These are phyloP conservation scores for Colletotrichum spaethianum DNA, from an alignment of 2,329 filamentous ascomycete genomes.

Conservation along the genomic window DNA sequence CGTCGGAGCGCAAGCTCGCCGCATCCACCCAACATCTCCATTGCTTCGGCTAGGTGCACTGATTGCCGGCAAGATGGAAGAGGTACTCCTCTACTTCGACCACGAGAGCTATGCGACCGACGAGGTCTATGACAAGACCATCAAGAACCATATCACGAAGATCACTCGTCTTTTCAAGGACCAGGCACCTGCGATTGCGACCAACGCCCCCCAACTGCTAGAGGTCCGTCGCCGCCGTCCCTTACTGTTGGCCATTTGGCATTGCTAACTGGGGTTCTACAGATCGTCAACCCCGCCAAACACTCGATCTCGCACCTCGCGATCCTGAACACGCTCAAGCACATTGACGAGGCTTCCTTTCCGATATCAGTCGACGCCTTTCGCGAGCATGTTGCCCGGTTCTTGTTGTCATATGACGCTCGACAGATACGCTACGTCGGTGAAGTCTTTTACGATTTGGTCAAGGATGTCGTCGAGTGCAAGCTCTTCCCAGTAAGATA, in stretches of 20 bases:
- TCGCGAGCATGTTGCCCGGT: constrained; percentile 58
- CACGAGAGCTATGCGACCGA: constrained; percentile 48
- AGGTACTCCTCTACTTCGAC: constrained; percentile 59
- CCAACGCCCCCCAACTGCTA: constrained; percentile 56
- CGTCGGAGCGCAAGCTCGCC: constrained; percentile 24
- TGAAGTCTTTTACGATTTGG: constrained; percentile 57
- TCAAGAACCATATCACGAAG: constrained; percentile 54
- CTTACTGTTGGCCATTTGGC: not conserved
- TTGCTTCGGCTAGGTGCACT: constrained; percentile 5
- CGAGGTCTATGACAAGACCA: constrained; percentile 57
- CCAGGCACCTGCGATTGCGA: constrained; percentile 49
- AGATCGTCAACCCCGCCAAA: constrained; percentile 63
- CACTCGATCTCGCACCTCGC: constrained; percentile 68
- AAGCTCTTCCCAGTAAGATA: constrained; percentile 59
- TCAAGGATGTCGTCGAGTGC: constrained; percentile 57
- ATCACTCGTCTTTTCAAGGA: constrained; percentile 56
- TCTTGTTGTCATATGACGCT: constrained; percentile 64
- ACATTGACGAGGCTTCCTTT: constrained; percentile 23
- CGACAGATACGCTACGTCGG: constrained; percentile 68
- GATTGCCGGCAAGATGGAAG: constrained; percentile 49
- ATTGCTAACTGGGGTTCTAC: constrained; percentile 13
- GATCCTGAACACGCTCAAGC: constrained; percentile 59
- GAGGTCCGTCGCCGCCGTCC: constrained; percentile 50
- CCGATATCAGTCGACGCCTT: constrained; percentile 46
- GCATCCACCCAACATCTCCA: constrained; percentile 1